Conservation (phyloP, 495 filamentous ascomycete species). For the Tuber borchii region DNA sequence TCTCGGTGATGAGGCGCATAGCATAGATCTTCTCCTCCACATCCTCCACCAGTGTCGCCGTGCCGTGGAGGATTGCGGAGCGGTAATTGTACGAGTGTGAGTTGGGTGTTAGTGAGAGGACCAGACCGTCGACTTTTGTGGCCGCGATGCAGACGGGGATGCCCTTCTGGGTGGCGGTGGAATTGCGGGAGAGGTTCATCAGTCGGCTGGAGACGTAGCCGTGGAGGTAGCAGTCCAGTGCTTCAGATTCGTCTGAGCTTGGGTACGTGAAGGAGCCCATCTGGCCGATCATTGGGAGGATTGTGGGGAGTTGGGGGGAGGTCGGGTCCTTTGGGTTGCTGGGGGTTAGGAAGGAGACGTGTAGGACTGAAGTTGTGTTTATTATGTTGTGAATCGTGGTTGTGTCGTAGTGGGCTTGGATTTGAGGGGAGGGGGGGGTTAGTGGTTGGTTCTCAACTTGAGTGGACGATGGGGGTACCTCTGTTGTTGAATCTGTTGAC, state of each 20-base stretch:
- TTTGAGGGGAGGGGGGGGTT: constrained; percentile 12
- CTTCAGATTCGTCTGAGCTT: constrained; percentile 56
- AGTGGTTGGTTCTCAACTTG: constrained; percentile 6
- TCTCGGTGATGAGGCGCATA: constrained; percentile 74
- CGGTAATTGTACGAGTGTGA: constrained; percentile 85
- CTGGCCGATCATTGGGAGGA: constrained; percentile 82
- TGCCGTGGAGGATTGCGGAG: constrained; percentile 70
- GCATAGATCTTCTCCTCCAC: constrained; percentile 71
- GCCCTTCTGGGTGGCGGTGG: not conserved
- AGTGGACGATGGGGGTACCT: constrained; percentile 47
- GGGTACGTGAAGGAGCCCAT: constrained; percentile 65
- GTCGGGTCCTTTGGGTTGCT: constrained; percentile 42
- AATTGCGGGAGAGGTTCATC: constrained; percentile 59
- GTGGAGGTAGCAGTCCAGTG: constrained; percentile 77
- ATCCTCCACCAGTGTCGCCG: constrained; percentile 61
- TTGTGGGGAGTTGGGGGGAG: constrained; percentile 62
- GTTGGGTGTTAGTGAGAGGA: constrained; percentile 68
- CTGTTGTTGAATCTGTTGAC: constrained; percentile 63
- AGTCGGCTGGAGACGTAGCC: constrained; percentile 78
- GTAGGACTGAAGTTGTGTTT: constrained; percentile 66
- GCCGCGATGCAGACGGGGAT: constrained; percentile 60
- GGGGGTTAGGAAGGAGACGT: constrained; percentile 70
- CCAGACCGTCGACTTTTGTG: constrained; percentile 66
- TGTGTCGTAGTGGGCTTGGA: constrained; percentile 65
- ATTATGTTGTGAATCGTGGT: constrained; percentile 72